A percentile compares a stretch with the other conserved stretches of the same genome.
Conservation (phyloP, 805 yeast species). For the Candida quercuum region DNA sequence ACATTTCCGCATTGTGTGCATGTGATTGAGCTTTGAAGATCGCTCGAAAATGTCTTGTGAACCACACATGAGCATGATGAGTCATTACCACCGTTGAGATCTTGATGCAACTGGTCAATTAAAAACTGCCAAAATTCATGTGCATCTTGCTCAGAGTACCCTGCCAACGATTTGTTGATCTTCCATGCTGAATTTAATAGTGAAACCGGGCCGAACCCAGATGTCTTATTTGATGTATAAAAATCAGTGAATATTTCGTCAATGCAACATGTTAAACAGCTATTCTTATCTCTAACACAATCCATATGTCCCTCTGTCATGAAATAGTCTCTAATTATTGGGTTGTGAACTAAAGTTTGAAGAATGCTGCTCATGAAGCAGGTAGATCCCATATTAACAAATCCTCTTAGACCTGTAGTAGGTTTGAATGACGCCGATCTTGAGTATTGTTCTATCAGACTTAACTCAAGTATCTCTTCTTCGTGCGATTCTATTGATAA, state of each 20-base stretch:
- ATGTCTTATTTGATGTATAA: slow-evolving; percentile 54
- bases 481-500: slow-evolving; percentile 5
- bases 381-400: slow-evolving; percentile 93
- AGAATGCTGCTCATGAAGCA: slow-evolving; percentile 94
- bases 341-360: slow-evolving; percentile 88
- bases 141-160: slow-evolving; percentile 96
- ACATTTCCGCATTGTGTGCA: slow-evolving; percentile 64
- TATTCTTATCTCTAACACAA: slow-evolving; percentile 36
- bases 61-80: slow-evolving; percentile 66
- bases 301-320: slow-evolving; percentile 67
- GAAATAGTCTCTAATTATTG: slow-evolving; percentile 73
- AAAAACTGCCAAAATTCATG: slow-evolving; percentile 96
- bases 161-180: slow-evolving; percentile 79
- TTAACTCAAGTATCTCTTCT: slow-evolving; percentile 19
- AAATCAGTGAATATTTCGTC: slow-evolving; percentile 74
- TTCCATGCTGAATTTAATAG: slow-evolving; percentile 85
- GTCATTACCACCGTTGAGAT: slow-evolving; percentile 19
- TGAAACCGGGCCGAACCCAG: slow-evolving; percentile 78
- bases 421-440: slow-evolving; percentile 39
- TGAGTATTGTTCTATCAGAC: slow-evolving; percentile 28
- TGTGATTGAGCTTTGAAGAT: slow-evolving; percentile 68
- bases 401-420: slow-evolving; percentile 77
- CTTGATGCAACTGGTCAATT: slow-evolving; percentile 72
- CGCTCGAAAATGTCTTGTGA: slow-evolving; percentile 81
- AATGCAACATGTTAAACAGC: slow-evolving; percentile 80